Percentiles rank a stretch among this genome's conserved stretches.
These are phyloP conservation scores for Backusella parvicylindrica DNA, from an alignment of 192 early-diverging fungal species.

Conservation along the genomic window DNA sequence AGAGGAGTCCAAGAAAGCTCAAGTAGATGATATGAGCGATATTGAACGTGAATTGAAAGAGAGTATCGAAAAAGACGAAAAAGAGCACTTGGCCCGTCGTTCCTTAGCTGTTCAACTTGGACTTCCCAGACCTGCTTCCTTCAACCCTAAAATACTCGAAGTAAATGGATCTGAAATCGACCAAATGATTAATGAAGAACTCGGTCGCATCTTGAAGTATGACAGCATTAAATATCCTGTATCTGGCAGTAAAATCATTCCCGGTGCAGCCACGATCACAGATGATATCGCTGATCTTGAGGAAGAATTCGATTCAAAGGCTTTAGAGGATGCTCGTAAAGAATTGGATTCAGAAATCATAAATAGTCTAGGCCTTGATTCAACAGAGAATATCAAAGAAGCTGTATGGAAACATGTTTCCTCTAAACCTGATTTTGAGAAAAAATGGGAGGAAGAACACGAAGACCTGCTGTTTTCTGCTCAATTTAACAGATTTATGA, in stretches of 20 bases:
- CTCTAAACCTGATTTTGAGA: slow-evolving; percentile 36
- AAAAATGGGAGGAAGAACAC: slow-evolving; percentile 25
- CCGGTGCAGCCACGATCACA: slow-evolving; percentile 26
- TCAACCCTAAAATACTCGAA: slow-evolving; percentile 21
- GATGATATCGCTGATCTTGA: slow-evolving; percentile 45
- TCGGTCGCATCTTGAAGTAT: slow-evolving; percentile 61
- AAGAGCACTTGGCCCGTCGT: slow-evolving; percentile 54
- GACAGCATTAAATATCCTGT: slow-evolving; percentile 75
- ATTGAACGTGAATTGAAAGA: slow-evolving; percentile 52
- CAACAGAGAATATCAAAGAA: slow-evolving; percentile 33
- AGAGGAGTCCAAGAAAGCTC: slow-evolving; percentile 14
- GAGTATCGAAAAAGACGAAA: slow-evolving; percentile 46
- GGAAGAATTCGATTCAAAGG: slow-evolving; percentile 58
- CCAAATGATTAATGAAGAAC: slow-evolving; percentile 66
- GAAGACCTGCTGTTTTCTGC: slow-evolving; percentile 34
- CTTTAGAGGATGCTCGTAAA: slow-evolving; percentile 51
- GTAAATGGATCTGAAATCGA: slow-evolving; percentile 41
- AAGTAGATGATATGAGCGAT: slow-evolving; percentile 62
- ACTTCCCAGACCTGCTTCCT: slow-evolving; percentile 66
- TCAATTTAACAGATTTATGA: slow-evolving; percentile 31
- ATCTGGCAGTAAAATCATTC: slow-evolving; percentile 52
- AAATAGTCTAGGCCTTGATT: slow-evolving; percentile 12
- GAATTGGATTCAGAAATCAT: slow-evolving; percentile 50
- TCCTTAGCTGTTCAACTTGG: slow-evolving; percentile 72
- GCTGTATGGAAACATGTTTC: slow-evolving; percentile 30